Base-by-base conservation (phyloP, 2,329 filamentous ascomycete genomes). In the Microthyrium microscopicum region DNA sequence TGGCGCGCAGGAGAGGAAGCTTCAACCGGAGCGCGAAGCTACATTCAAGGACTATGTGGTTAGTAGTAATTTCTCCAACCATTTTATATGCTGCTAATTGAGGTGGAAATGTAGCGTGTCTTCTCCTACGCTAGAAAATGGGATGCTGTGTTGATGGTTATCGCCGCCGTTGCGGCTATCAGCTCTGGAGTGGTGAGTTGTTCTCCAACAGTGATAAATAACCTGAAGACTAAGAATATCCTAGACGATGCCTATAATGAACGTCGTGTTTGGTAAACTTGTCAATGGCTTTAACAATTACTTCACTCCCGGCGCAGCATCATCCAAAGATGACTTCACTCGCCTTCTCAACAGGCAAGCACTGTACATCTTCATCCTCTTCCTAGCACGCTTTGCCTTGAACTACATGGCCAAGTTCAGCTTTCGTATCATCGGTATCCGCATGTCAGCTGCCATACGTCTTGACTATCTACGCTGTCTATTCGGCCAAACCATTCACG, bases 301-400 rank as follows among this genome's bases (percentile, higher is more conserved):
- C 21, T 38, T 38, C 21, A 38, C 18, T 32, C 29, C 60, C 12
- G 31, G 49, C 18, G 43, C 59, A 6, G 54, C 57, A 2, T 46
- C 60, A 21, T 61, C 56, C 2, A 55, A 62, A 15, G 54, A 52
- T 2, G 46, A 58, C 5, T 75, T 73, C 44, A 58, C 62, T 32
- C 43, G 51, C 2, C 47, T 61, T n/a, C 58, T 73, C 26, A 61
- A 61, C 39, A 50, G 56, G 35, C 61, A 55, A 36, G 53, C 55
- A 5, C 46, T 68, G n/a, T 67, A 61, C 40, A 69, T 72, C 38
- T 51, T 73, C 11, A 71, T 70, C 43, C 53, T 74, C 1, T 72
- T 72, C 39, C 51, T 68, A 13, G 68, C 51, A 11, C 67, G 67
- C 34, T 65, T 72, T 25, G 41, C 55, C 4, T 48, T 71, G n/a